phyloP scores from a whole-genome alignment of 805 yeast genomes.

The Nakazawaea pomicola region DNA sequence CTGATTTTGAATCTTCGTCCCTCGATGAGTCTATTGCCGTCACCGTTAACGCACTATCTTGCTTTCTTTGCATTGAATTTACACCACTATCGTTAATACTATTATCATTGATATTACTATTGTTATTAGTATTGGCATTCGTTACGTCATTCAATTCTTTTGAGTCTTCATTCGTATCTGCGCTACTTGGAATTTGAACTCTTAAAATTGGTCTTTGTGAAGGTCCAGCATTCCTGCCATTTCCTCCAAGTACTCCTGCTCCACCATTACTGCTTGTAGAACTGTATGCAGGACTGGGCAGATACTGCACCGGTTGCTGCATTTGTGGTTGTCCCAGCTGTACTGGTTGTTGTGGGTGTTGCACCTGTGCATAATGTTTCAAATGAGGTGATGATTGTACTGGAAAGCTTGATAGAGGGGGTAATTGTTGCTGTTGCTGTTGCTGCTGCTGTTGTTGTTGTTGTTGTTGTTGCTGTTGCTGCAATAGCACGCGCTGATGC shows the following conservation, averaged over 20 bases:
- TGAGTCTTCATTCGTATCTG: neutral
- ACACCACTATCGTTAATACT: constrained; percentile 17
- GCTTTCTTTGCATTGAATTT: constrained; percentile 23
- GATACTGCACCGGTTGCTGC: constrained; percentile 9
- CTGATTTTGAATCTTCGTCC: constrained; percentile 9
- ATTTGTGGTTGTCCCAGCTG: constrained; percentile 11
- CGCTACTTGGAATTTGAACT: constrained; percentile 52
- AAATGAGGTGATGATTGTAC: constrained; percentile 1
- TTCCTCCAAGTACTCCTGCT: too few relatives aligned
- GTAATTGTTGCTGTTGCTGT: constrained; percentile 10
- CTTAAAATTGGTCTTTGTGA: constrained; percentile 51
- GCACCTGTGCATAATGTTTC: constrained; percentile 6
- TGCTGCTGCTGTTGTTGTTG: constrained; percentile 11
- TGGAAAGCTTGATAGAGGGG: constrained; percentile 3
- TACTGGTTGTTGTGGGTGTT: constrained; percentile 13
- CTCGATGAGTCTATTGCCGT: constrained; percentile 34
- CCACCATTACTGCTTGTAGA: constrained; percentile 15
- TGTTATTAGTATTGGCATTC: neutral
- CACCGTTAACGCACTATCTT: constrained; percentile 39
- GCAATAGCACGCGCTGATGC: constrained; percentile 11
- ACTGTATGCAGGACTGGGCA: constrained; percentile 16
- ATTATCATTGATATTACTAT: too few relatives aligned
- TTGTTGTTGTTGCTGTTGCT: constrained; percentile 12
- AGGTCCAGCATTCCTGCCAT: neutral
- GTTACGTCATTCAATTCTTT: constrained; percentile 23